Conservation (phyloP, 371 early-diverging fungal species). For the Zychaea mexicana region DNA sequence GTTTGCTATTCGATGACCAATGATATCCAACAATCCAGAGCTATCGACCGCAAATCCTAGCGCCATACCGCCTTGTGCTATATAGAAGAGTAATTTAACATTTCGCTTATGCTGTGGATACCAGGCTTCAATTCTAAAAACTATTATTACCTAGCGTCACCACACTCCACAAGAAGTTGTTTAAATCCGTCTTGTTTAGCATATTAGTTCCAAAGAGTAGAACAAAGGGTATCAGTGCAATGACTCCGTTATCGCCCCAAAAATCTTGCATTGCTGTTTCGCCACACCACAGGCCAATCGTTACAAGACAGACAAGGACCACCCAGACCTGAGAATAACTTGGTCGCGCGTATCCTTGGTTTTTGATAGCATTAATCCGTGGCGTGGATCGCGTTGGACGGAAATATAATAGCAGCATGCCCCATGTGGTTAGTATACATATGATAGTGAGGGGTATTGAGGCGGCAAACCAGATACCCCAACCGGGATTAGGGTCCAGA, state of each 20-base stretch:
- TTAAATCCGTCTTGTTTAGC: slow-evolving; percentile 91
- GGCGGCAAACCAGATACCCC: slow-evolving; percentile 83
- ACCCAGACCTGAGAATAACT: slow-evolving; percentile 57
- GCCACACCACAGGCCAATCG: slow-evolving; percentile 89
- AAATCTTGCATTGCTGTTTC: slow-evolving; percentile 65
- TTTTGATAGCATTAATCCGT: slow-evolving; percentile 34
- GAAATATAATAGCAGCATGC: slow-evolving; percentile 67
- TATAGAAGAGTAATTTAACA: not conserved
- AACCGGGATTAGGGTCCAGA: slow-evolving; percentile 84
- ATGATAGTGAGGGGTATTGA: slow-evolving; percentile 74
- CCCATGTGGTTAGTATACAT: slow-evolving; percentile 78
- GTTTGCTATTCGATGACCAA: slow-evolving; percentile 51
- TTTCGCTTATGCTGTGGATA: not conserved
- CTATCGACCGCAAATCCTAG: slow-evolving; percentile 64
- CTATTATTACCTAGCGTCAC: slow-evolving; percentile 36
- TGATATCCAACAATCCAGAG: slow-evolving; percentile 54
- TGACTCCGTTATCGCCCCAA: slow-evolving; percentile 92
- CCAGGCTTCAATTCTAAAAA: not conserved
- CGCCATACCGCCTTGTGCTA: slow-evolving; percentile 92
- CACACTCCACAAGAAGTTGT: slow-evolving; percentile 90
- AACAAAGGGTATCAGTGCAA: slow-evolving; percentile 89
- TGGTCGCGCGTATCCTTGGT: slow-evolving; percentile 34
- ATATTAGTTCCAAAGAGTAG: slow-evolving; percentile 89
- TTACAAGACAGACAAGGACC: slow-evolving; percentile 53
- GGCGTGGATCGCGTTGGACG: slow-evolving; percentile 50